These are phyloP conservation scores for Polysphondylium violaceum DNA, from an alignment of 78 protist species.

Conservation along the genomic window DNA sequence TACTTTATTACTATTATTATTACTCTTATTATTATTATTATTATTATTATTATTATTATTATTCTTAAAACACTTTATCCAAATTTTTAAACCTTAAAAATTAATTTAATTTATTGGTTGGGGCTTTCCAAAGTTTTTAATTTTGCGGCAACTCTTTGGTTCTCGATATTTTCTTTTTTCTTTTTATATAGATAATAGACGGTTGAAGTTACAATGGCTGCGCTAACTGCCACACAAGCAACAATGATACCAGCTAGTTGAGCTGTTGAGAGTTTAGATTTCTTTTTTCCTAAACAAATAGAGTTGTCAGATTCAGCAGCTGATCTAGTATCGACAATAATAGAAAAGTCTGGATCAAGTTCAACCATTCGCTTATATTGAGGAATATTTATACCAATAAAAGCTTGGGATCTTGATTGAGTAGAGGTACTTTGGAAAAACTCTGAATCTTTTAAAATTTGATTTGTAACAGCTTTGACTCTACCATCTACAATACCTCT, in stretches of 20 bases:
- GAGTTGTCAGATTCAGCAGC: not conserved
- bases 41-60: too few species aligned
- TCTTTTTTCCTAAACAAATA: not conserved
- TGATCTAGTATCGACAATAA: not conserved
- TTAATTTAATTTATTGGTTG: not conserved
- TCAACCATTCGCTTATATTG: not conserved
- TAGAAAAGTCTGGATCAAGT: slow-evolving; percentile 8
- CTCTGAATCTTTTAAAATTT: not conserved
- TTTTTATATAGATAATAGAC: not conserved
- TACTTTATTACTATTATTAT: too few species aligned
- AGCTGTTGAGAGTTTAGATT: not conserved
- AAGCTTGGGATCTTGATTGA: not conserved
- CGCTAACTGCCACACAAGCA: not conserved
- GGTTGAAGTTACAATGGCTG: not conserved
- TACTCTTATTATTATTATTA: too few species aligned
- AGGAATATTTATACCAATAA: slow-evolving; percentile 11
- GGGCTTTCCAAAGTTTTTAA: not conserved
- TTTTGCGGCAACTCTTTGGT: too few species aligned
- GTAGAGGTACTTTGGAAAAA: too few species aligned
- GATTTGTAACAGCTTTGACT: not conserved
- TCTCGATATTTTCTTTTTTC: too few species aligned
- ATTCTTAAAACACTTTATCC: too few species aligned
- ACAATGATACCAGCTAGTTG: not conserved
- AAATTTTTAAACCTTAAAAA: too few species aligned
- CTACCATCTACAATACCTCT: slow-evolving; percentile 1